These are phyloP conservation scores for Daldinia caldariorum DNA, from an alignment of 495 filamentous ascomycete species.

Conservation along the genomic window DNA sequence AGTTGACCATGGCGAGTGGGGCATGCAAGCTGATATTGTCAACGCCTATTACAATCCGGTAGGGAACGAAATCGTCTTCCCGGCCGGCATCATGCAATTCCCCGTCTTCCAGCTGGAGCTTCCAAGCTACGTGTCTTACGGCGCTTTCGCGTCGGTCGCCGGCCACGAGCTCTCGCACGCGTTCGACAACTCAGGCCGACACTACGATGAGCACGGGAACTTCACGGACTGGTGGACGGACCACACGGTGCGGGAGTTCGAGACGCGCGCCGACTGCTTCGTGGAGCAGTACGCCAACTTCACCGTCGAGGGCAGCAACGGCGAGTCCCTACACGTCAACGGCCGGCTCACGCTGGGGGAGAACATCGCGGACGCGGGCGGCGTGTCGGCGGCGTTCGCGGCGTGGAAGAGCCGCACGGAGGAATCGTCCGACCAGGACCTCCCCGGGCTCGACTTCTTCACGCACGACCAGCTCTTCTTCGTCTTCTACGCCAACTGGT, in stretches of 20 bases:
- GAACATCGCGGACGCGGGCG: constrained; percentile 81
- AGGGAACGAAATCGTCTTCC: constrained; percentile 62
- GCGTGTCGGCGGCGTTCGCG: constrained; percentile 69
- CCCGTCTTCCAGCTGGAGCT: constrained; percentile 71
- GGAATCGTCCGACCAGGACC: constrained; percentile 61
- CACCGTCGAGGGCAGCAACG: constrained; percentile 64
- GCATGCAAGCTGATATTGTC: constrained; percentile 66
- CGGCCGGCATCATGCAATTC: constrained; percentile 77
- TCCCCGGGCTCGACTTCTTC: constrained; percentile 73
- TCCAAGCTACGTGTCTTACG: constrained; percentile 73
- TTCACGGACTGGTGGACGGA: constrained; percentile 77
- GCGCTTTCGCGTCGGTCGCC: constrained; percentile 74
- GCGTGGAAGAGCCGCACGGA: constrained; percentile 70
- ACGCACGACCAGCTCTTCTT: constrained; percentile 80
- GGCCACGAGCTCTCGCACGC: constrained; percentile 81
- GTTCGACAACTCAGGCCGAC: constrained; percentile 74
- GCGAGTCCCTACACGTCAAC: constrained; percentile 71
- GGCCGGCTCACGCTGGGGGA: constrained; percentile 75
- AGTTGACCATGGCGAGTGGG: constrained; percentile 70
- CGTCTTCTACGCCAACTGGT: constrained; percentile 70
- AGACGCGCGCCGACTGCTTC: constrained; percentile 74
- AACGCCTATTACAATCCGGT: constrained; percentile 44
- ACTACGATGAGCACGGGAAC: constrained; percentile 74
- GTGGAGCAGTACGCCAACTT: constrained; percentile 74
- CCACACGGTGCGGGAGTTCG: constrained; percentile 68